Base-by-base conservation (phyloP, 163 green algal species). In the Chlorella variabilis region DNA sequence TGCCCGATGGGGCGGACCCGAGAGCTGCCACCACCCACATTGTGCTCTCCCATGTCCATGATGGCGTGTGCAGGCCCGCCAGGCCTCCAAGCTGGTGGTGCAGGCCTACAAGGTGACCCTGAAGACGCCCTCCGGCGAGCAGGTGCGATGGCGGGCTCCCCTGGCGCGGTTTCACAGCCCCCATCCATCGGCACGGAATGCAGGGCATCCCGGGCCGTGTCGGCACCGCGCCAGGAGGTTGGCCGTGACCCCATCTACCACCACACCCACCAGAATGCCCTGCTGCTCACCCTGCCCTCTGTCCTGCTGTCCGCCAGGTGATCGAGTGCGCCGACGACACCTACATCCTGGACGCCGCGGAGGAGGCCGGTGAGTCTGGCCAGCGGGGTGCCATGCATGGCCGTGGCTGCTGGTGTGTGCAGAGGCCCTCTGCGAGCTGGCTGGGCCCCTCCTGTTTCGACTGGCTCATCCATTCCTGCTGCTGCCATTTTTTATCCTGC, bases 311-410 rank as follows among this genome's bases (percentile, higher is more conserved):
- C 38, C 45, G n/a, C 20, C 78, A 93, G 86, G 84, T 67, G 42
- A 93, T 97, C 73, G 89, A 91, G 82, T 89, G 79, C 65, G 78
- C 70, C 34, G 87, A 89, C 9, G 84, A 94, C 85, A 84, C 68
- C 48, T 94, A 94, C 83, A 93, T 94, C 59, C 80, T 94, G 36
- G 90, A 94, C 71, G 90, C 90, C 48, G 90, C 90, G 42, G 90
- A 94, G 81, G 90, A 94, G 86, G 84, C 86, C 58, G 90, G 83
- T 87, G 70, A 63, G 83, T 74, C 75, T 38, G 68, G 25, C 39
- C 5, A 4, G 25, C 21, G 4, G 27, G 25, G 23, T 31, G 7
- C 18, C 39, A 25, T 4, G 29, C 31, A 54, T 25, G 66, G 36
- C 65, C 54, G 67, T 17, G 48, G 41, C 6, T 11, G 11, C 5